A percentile compares a stretch with the other conserved stretches of the same genome.
phyloP scores from a whole-genome alignment of 2,329 filamentous ascomycete genomes.

The Myriosclerotinia curreyana region DNA sequence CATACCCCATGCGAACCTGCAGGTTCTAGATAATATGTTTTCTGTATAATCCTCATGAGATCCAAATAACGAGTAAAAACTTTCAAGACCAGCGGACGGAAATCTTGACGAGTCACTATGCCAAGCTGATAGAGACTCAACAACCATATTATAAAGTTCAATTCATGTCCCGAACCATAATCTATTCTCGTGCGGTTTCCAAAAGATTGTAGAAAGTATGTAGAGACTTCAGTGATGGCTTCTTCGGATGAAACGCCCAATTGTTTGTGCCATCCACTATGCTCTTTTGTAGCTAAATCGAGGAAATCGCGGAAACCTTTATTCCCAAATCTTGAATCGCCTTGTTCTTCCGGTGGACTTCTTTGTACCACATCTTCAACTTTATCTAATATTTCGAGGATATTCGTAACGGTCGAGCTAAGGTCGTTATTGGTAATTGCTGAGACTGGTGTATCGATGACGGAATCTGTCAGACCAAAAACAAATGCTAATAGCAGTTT shows the following conservation, averaged over 20 bases:
- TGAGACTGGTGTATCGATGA: constrained; percentile 67
- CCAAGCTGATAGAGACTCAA: constrained; percentile 84
- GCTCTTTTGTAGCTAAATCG: constrained; percentile 58
- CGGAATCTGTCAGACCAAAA: constrained; percentile 80
- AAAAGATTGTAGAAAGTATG: constrained; percentile 80
- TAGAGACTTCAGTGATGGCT: constrained; percentile 68
- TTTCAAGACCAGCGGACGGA: constrained; percentile 69
- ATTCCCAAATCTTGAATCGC: constrained; percentile 90
- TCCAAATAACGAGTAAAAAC: constrained; percentile 80
- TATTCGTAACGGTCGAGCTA: constrained; percentile 58
- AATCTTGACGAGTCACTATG: constrained; percentile 62
- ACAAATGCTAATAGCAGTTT: constrained; percentile 77
- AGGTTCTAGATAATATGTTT: constrained; percentile 93
- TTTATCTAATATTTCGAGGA: constrained; percentile 68
- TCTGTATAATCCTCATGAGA: constrained; percentile 85
- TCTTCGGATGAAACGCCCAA: constrained; percentile 52
- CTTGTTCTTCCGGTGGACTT: constrained; percentile 79
- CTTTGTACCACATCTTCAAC: constrained; percentile 63
- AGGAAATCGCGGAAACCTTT: constrained; percentile 83
- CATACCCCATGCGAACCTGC: constrained; percentile 97
- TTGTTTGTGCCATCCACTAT: constrained; percentile 58
- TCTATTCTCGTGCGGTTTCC: constrained; percentile 87
- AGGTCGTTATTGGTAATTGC: constrained; percentile 54
- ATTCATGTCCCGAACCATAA: constrained; percentile 94
- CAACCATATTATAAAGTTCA: constrained; percentile 96